Percentiles rank a stretch among this genome's conserved stretches.
phyloP scores from a whole-genome alignment of 495 filamentous ascomycete genomes.

The Amorphotheca resinae region DNA sequence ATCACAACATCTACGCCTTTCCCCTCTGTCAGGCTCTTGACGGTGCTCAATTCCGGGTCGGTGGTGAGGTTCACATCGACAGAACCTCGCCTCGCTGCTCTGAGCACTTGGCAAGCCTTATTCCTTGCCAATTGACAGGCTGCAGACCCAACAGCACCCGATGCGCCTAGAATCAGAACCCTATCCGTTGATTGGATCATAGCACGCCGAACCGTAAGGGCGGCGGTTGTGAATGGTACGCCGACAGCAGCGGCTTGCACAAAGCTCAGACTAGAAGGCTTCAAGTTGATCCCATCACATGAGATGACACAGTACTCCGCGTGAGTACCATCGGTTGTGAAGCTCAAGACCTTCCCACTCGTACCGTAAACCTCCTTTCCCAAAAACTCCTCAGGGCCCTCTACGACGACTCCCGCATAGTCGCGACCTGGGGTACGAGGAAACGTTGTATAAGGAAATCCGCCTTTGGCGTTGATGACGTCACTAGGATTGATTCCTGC shows the following conservation, averaged over 20 bases:
- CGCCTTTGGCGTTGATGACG: constrained; percentile 25
- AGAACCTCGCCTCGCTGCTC: constrained; percentile 13
- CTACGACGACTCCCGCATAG: constrained; percentile 20
- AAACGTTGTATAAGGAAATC: constrained; percentile 22
- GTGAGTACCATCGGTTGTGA: constrained; percentile 20
- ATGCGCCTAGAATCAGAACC: constrained; percentile 23
- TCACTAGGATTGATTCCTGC: constrained; percentile 26
- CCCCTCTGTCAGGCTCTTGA: constrained; percentile 9
- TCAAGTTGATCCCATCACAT: constrained; percentile 6
- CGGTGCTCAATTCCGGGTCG: constrained; percentile 12
- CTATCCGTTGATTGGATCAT: constrained; percentile 12
- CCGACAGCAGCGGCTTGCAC: constrained; percentile 20
- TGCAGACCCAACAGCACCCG: constrained; percentile 20
- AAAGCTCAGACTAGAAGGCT: constrained; percentile 10
- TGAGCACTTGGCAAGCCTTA: constrained; percentile 17
- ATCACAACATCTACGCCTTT: constrained; percentile 20
- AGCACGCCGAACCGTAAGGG: constrained; percentile 14
- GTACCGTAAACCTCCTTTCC: constrained; percentile 23
- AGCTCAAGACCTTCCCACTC: constrained; percentile 6
- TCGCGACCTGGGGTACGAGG: constrained; percentile 26
- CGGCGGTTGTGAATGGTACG: constrained; percentile 24
- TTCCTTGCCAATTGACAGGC: constrained; percentile 18
- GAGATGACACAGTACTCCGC: constrained; percentile 21
- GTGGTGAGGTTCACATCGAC: constrained; percentile 17
- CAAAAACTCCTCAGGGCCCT: background rate